Evolutionary conservation across 73 alveolate species (phyloP).

Genomic region (Blepharisma stoltei): DNA sequence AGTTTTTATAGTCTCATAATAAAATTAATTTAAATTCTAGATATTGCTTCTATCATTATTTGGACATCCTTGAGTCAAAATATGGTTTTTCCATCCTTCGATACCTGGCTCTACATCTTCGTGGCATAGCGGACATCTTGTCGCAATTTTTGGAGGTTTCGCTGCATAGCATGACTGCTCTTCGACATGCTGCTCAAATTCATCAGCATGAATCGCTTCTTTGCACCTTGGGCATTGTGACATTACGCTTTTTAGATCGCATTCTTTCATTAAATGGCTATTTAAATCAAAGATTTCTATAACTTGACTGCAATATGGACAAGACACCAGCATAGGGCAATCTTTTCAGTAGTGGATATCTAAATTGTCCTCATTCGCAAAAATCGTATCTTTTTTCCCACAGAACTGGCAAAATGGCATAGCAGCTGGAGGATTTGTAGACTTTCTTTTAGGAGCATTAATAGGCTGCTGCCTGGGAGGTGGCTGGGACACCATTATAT

Average conservation of each 20-base stretch:
- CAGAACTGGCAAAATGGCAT: constrained; percentile 81
- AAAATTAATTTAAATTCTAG: constrained; percentile 59
- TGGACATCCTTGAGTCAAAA: constrained; percentile 75
- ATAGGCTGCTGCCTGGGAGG: neutral
- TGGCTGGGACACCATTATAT: neutral
- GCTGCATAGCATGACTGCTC: constrained; percentile 35
- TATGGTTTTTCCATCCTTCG: constrained; percentile 90
- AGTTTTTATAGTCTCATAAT: constrained; percentile 69
- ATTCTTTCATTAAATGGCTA: constrained; percentile 82
- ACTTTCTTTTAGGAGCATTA: constrained; percentile 42
- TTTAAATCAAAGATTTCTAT: constrained; percentile 82
- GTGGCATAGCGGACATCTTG: constrained; percentile 97
- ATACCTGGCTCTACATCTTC: constrained; percentile 78
- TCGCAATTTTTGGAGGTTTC: constrained; percentile 68
- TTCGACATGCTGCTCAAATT: constrained; percentile 82
- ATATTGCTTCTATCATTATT: constrained; percentile 82
- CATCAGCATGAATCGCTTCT: constrained; percentile 77
- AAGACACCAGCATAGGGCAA: constrained; percentile 84
- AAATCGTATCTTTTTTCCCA: constrained; percentile 64
- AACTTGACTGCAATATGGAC: constrained; percentile 83
- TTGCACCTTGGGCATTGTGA: constrained; percentile 85
- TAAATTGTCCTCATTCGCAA: constrained; percentile 62
- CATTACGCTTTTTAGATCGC: constrained; percentile 75
- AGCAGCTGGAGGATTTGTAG: constrained; percentile 43
- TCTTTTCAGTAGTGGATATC: constrained; percentile 88